phyloP scores from a whole-genome alignment of 108 stramenopile genomes.

The Pelagomonas calceolata region DNA sequence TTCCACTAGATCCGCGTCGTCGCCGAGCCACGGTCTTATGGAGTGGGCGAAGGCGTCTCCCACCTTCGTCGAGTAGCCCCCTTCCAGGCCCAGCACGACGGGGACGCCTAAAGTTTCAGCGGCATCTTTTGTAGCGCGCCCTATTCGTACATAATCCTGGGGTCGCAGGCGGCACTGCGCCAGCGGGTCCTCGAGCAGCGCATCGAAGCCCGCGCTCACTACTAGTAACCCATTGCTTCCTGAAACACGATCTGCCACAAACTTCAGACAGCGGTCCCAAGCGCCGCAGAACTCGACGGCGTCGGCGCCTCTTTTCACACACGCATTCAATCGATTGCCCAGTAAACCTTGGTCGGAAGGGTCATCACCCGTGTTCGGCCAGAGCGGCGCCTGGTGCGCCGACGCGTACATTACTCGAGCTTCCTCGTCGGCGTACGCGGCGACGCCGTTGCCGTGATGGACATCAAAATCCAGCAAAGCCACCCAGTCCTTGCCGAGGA shows the following conservation, averaged over 20 bases:
- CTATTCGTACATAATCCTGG: not conserved
- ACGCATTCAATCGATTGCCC: not conserved
- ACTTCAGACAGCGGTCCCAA: not conserved
- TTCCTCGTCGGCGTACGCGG: constrained; percentile 31
- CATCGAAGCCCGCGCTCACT: not conserved
- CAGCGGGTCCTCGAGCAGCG: not conserved
- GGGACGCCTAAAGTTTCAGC: too few species aligned
- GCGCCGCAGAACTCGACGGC: not conserved
- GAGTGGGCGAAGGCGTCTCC: not conserved
- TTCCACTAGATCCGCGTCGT: too few species aligned
- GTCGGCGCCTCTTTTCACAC: not conserved
- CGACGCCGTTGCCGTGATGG: constrained; percentile 58
- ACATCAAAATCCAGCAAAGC: constrained; percentile 55
- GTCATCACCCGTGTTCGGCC: not conserved
- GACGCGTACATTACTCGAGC: constrained; percentile 30
- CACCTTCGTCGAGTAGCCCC: not conserved
- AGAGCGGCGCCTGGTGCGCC: constrained; percentile 32
- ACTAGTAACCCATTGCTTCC: not conserved
- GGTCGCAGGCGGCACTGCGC: not conserved
- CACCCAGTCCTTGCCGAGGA: constrained; percentile 17
- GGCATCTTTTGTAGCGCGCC: too few species aligned
- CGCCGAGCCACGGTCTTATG: not conserved
- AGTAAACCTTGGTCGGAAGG: not conserved
- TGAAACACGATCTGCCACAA: not conserved
- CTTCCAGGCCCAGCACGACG: not conserved